Conservation (phyloP, 441 rosid genomes). For the California macrophylla region DNA sequence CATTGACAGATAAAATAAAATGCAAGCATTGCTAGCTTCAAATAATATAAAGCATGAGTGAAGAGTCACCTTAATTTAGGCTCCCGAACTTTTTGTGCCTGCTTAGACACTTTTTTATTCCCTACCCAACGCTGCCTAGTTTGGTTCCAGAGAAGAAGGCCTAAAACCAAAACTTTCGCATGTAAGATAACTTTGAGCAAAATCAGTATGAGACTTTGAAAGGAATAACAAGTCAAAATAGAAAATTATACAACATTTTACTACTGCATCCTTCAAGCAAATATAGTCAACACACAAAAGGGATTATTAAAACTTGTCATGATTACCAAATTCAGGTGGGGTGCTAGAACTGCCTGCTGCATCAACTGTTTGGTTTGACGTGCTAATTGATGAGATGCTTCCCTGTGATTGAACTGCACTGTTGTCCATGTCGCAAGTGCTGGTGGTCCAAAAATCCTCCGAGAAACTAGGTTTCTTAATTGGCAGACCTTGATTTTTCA, state of each 20-base stretch:
- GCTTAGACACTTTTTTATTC: conserved; percentile 30
- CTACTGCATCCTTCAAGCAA: neutral
- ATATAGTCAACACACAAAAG: conserved; percentile 9
- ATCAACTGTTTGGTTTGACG: conserved; percentile 39
- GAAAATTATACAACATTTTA: neutral
- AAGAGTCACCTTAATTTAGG: conserved; percentile 50
- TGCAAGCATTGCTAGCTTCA: neutral
- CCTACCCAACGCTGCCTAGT: conserved; percentile 55
- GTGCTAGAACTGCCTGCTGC: conserved; percentile 34
- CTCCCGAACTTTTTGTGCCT: conserved; percentile 25
- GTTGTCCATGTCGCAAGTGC: conserved; percentile 54
- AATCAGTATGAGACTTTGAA: neutral
- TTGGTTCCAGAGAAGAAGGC: conserved; percentile 64
- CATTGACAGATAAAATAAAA: neutral
- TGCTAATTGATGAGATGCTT: conserved; percentile 48
- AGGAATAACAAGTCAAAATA: neutral
- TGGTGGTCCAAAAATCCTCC: conserved; percentile 57
- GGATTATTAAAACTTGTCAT: conserved; percentile 40
- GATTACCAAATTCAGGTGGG: conserved; percentile 63
- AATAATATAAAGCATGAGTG: conserved; percentile 10
- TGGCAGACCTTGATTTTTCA: conserved; percentile 19
- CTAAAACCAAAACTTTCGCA: conserved; percentile 24
- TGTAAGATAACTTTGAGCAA: neutral
- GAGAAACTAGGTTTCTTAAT: conserved; percentile 31
- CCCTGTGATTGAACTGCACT: conserved; percentile 53